A percentile compares a stretch with the other conserved stretches of the same genome.
phyloP scores from a whole-genome alignment of 2,329 filamentous ascomycete species.

The Corniculantispora saksenae region DNA sequence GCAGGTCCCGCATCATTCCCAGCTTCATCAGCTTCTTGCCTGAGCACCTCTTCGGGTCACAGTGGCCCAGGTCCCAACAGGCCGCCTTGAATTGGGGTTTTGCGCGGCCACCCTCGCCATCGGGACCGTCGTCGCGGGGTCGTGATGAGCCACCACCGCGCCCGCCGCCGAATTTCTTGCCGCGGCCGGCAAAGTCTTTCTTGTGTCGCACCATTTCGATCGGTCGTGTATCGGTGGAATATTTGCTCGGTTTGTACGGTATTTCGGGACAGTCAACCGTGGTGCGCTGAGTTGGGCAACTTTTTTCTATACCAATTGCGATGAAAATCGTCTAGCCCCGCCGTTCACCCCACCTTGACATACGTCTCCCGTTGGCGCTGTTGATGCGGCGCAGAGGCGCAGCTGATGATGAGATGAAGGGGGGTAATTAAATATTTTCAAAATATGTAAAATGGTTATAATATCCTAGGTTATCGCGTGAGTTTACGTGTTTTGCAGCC shows the following conservation, averaged over 20 bases:
- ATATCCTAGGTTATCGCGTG: neutral
- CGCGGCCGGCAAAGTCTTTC: slow-evolving; percentile 76
- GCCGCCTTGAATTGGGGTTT: slow-evolving; percentile 79
- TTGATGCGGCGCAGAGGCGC: neutral
- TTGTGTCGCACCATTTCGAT: slow-evolving; percentile 86
- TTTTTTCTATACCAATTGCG: slow-evolving; percentile 7
- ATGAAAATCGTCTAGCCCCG: slow-evolving; percentile 15
- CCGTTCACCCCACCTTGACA: slow-evolving; percentile 14
- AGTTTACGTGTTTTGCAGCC: neutral
- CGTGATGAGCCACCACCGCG: slow-evolving; percentile 59
- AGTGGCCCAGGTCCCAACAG: slow-evolving; percentile 97
- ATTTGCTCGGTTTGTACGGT: neutral
- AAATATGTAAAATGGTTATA: neutral
- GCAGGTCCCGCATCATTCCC: slow-evolving; percentile 89
- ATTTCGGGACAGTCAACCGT: neutral
- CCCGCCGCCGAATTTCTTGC: slow-evolving; percentile 67
- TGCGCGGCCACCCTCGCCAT: slow-evolving; percentile 34
- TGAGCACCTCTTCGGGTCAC: slow-evolving; percentile 94
- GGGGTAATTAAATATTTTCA: neutral
- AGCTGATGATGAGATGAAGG: neutral
- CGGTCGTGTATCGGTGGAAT: neutral
- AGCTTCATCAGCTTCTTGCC: slow-evolving; percentile 92
- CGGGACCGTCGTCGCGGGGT: slow-evolving; percentile 46
- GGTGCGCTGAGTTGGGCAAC: neutral
- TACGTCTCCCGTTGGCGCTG: neutral